Evolutionary conservation across 2,329 filamentous ascomycete genomes (phyloP), one percentile per base, ranked within the genome.

Genomic region (Cercospora beticola): DNA sequence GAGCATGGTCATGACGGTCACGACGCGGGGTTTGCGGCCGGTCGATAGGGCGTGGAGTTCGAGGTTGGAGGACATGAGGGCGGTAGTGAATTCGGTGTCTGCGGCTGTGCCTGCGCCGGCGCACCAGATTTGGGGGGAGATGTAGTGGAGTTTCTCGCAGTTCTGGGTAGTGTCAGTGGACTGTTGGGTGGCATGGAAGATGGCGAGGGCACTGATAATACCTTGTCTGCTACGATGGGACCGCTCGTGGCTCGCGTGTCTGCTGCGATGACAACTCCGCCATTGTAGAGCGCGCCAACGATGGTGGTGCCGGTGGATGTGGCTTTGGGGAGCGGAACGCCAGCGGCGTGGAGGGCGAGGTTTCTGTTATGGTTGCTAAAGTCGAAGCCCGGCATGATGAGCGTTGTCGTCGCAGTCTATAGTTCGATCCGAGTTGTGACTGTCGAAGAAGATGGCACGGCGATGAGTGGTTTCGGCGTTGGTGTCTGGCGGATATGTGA

Each of bases 281-380:
- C 94, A 83, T 98, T 92, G 78, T 89, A 99, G 82, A 98, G 91
- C 79, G 94, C 98, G 77, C 95, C 95, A 62, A 99, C 95, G 83
- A 99, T 99, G 73, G 95, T 99, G 69, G 95, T 99, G 85, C 95
- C 95, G 70, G 95, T 99, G 83, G 94, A 97, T 70, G 95, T 99
- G 71, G 95, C 95, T 85, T 97, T 98, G 77, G 96, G 95, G 69
- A 98, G 86, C 71, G 95, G 95, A 63, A 98, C 91, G 76, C 96
- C 96, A 82, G 91, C 89, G 77, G 94, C 93, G 82, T 98, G 94
- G 75, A 99, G 89, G 73, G 94, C 94, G 81, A 91, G 89, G 88
- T 99, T 99, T 86, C 95, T 93, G 88, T 97, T 97, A 89, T 98
- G 95, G 87, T 99, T 99, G 82, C 93, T 96, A 87, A 99, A 99